These are phyloP conservation scores for Russula earlei DNA, from an alignment of 768 basidiomycete genomes.

Conservation along the genomic window DNA sequence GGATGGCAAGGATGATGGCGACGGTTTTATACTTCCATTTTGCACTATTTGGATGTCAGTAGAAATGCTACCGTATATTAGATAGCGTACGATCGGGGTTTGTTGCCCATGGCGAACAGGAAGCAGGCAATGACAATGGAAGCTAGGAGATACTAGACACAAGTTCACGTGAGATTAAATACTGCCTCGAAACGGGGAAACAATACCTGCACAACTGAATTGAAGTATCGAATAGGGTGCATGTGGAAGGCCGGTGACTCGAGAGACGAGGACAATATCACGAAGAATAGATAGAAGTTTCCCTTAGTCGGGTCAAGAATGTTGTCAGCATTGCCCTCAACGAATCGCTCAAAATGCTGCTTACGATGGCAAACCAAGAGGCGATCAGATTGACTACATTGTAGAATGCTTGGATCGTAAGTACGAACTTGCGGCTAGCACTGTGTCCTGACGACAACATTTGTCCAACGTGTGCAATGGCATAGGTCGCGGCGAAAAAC, in stretches of 20 bases:
- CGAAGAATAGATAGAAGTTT: constrained; percentile 94
- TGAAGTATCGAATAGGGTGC: constrained; percentile 57
- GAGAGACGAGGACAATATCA: constrained; percentile 82
- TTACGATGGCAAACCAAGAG: constrained; percentile 87
- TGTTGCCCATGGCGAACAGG: constrained; percentile 93
- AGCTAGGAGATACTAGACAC: constrained; percentile 63
- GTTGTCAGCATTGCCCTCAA: not conserved
- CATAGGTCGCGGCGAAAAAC: constrained; percentile 91
- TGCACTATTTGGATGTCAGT: constrained; percentile 35
- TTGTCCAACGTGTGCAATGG: constrained; percentile 79
- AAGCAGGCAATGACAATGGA: constrained; percentile 84
- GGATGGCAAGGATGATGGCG: constrained; percentile 58
- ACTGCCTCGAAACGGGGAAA: not conserved
- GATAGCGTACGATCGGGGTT: constrained; percentile 67
- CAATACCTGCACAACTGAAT: constrained; percentile 61
- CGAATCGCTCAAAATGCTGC: constrained; percentile 23
- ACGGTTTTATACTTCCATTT: constrained; percentile 81
- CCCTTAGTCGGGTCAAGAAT: constrained; percentile 38
- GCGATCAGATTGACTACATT: constrained; percentile 83
- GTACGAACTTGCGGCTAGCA: constrained; percentile 53
- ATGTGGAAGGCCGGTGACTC: constrained; percentile 65
- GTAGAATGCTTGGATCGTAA: constrained; percentile 79
- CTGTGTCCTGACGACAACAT: constrained; percentile 78
- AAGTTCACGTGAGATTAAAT: not conserved
- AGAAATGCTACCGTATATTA: not conserved